These are phyloP conservation scores for Solanum paucissectum DNA, from an alignment of 257 asterid species.

Conservation along the genomic window DNA sequence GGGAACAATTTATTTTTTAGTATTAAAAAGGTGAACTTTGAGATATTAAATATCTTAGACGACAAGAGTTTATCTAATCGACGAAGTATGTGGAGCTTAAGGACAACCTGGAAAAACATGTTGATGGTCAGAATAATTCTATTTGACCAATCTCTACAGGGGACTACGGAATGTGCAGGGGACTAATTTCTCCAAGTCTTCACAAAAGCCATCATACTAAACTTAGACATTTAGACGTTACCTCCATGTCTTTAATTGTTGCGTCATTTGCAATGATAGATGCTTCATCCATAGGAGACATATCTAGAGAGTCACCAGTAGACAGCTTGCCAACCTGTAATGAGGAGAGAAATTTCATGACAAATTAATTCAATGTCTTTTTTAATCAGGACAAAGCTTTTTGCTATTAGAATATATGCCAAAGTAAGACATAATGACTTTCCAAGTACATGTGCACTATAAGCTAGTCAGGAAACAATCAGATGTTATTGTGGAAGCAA, in stretches of 20 bases:
- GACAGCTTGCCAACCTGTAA: conserved; percentile 78
- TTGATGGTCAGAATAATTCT: not conserved
- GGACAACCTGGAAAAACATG: not conserved
- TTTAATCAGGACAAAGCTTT: not conserved
- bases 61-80: not conserved
- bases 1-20: not conserved
- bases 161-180: not conserved
- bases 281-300: conserved; percentile 75
- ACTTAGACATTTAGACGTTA: conserved; percentile 11
- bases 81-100: not conserved
- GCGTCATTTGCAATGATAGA: conserved; percentile 70
- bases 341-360: not conserved
- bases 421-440: not conserved
- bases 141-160: not conserved
- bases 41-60: not conserved
- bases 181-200: not conserved
- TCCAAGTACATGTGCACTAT: not conserved
- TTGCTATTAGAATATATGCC: not conserved
- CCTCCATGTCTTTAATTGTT: conserved; percentile 93
- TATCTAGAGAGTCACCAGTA: conserved; percentile 94
- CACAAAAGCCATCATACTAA: not conserved
- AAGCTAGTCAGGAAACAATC: not conserved
- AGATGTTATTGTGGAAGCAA: not conserved
- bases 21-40: not conserved
- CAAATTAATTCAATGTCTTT: not conserved